These are phyloP conservation scores for Oidiodendron maius DNA, from an alignment of 495 filamentous ascomycete species.

Conservation along the genomic window DNA sequence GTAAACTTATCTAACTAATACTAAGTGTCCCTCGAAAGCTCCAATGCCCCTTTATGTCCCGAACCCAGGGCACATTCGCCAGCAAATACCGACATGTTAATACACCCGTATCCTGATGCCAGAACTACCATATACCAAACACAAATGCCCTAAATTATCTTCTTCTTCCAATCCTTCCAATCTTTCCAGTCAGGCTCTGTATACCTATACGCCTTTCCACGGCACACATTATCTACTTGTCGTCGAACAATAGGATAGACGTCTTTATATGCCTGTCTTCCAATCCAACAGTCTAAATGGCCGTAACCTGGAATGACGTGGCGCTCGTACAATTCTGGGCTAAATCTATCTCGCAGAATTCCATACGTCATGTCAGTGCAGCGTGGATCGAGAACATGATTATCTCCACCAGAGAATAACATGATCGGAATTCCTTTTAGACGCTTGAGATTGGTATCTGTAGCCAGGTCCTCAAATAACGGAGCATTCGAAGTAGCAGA, in stretches of 20 bases:
- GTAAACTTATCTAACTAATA: too few relatives aligned
- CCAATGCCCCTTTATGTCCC: too few relatives aligned
- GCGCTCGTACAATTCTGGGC: slow-evolving; percentile 41
- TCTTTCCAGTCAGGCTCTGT: slow-evolving; percentile 17
- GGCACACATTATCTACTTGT: slow-evolving; percentile 43
- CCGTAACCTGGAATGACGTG: slow-evolving; percentile 56
- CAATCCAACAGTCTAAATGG: slow-evolving; percentile 65
- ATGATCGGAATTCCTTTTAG: slow-evolving; percentile 51
- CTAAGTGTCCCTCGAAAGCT: too few relatives aligned
- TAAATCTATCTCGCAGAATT: slow-evolving; percentile 48
- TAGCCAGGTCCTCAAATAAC: slow-evolving; percentile 38
- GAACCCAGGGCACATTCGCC: too few relatives aligned
- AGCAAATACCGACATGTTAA: too few relatives aligned
- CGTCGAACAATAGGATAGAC: slow-evolving; percentile 54
- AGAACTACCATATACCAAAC: too few relatives aligned
- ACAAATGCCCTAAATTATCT: too few relatives aligned
- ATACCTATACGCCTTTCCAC: slow-evolving; percentile 16
- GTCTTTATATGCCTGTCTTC: slow-evolving; percentile 53
- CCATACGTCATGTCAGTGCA: slow-evolving; percentile 53
- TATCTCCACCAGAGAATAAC: slow-evolving; percentile 52
- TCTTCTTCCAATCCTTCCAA: slow-evolving; percentile 4
- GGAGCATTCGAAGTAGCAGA: slow-evolving; percentile 46
- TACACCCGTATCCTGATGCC: too few relatives aligned
- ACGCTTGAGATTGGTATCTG: slow-evolving; percentile 38
- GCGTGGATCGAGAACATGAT: slow-evolving; percentile 53